Conservation (phyloP, 106 monocot species). For the Acanthochlamys bracteata region DNA sequence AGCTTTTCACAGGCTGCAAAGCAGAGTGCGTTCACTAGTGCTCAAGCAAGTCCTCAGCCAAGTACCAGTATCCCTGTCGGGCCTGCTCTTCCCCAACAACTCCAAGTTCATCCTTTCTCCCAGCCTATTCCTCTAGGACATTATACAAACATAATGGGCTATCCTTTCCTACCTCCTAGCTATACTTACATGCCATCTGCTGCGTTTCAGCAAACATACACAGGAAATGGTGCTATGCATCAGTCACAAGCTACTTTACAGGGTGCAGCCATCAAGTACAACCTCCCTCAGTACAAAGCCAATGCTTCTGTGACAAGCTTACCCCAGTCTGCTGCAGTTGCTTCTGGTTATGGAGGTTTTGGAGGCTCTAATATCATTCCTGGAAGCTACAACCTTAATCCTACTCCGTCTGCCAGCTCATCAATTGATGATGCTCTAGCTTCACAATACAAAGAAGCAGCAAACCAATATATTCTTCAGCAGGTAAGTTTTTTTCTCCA, state of each 20-base stretch:
- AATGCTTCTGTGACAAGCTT: constrained; percentile 41
- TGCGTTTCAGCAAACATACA: constrained; percentile 74
- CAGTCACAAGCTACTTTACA: constrained; percentile 57
- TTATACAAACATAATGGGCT: constrained; percentile 83
- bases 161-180: constrained; percentile 68
- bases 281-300: constrained; percentile 88
- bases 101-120: constrained; percentile 64
- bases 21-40: constrained; percentile 35
- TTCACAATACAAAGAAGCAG: constrained; percentile 73
- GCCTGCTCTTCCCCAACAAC: constrained; percentile 59
- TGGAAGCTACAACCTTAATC: constrained; percentile 51
- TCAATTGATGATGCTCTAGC: constrained; percentile 47
- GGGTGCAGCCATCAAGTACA: constrained; percentile 51
- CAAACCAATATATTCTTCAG: constrained; percentile 49
- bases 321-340: constrained; percentile 51
- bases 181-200: constrained; percentile 75
- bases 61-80: constrained; percentile 32
- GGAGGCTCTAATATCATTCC: constrained; percentile 56
- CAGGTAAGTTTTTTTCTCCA: constrained; percentile 35
- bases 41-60: constrained; percentile 35
- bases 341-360: constrained; percentile 67
- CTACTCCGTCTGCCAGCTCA: constrained; percentile 40
- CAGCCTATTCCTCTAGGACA: constrained; percentile 80
- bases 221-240: constrained; percentile 60
- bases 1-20: constrained; percentile 40